These are phyloP conservation scores for Mucor irregularis DNA, from an alignment of 371 early-diverging fungal species.

Conservation along the genomic window DNA sequence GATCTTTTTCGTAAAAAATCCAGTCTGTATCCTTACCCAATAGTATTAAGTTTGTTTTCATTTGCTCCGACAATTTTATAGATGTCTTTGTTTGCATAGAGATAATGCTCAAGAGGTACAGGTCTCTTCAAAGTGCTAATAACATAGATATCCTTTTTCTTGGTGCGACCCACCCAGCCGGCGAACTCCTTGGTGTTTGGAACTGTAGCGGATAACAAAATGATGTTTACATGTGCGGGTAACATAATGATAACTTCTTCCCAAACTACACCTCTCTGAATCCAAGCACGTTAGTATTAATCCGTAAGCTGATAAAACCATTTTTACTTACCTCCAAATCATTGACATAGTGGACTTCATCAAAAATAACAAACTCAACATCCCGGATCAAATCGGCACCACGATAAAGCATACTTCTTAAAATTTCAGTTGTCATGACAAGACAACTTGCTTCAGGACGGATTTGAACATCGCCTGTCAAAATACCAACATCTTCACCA, in stretches of 20 bases:
- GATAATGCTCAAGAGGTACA: slow-evolving; percentile 96
- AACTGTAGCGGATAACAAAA: slow-evolving; percentile 98
- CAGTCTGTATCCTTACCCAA: slow-evolving; percentile 33
- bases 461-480: slow-evolving; percentile 99
- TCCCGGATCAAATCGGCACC: slow-evolving; percentile 97
- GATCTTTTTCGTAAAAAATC: too few relatives aligned
- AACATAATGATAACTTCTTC: slow-evolving; percentile 99
- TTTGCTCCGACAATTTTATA: slow-evolving; percentile 86
- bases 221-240: slow-evolving; percentile 91
- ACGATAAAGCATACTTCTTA: slow-evolving; percentile 97
- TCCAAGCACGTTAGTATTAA: not conserved
- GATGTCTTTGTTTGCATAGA: slow-evolving; percentile 83
- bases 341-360: slow-evolving; percentile 99
- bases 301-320: not conserved
- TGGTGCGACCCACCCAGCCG: slow-evolving; percentile 99
- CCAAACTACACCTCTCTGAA: slow-evolving; percentile 98
- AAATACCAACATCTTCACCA: slow-evolving; percentile 94
- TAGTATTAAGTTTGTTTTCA: slow-evolving; percentile 43
- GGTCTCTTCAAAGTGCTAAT: slow-evolving; percentile 97
- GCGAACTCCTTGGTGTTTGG: slow-evolving; percentile 99
- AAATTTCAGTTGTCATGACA: slow-evolving; percentile 99
- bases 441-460: slow-evolving; percentile 94
- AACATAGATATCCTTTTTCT: slow-evolving; percentile 96
- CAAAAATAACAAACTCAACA: slow-evolving; percentile 99
- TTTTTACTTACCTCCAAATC: slow-evolving; percentile 77